Percentiles rank a stretch among this genome's conserved stretches.
Evolutionary conservation across 2,329 filamentous ascomycete species (phyloP).

Genomic region (Setomelanomma holmii): DNA sequence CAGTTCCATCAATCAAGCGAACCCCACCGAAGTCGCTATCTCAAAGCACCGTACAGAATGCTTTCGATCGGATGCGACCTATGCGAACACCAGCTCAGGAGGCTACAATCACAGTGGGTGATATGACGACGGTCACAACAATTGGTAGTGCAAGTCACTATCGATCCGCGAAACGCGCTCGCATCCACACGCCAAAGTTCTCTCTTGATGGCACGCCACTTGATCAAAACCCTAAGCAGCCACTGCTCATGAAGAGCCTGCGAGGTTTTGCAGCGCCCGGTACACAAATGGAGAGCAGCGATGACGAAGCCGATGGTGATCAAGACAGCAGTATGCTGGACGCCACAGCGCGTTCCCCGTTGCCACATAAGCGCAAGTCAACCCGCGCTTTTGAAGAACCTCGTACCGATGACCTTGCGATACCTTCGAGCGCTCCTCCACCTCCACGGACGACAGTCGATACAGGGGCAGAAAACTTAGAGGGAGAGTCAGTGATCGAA

Average conservation of each 20-base stretch:
- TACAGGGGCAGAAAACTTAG: constrained; percentile 11
- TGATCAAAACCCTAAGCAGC: constrained; percentile 35
- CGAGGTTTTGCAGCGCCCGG: constrained; percentile 64
- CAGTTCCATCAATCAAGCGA: constrained; percentile 38
- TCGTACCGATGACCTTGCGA: constrained; percentile 21
- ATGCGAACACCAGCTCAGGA: constrained; percentile 68
- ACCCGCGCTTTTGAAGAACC: constrained; percentile 20
- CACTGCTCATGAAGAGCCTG: constrained; percentile 55
- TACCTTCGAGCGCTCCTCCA: constrained; percentile 20
- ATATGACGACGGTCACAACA: constrained; percentile 69
- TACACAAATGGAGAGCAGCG: constrained; percentile 47
- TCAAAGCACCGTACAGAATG: constrained; percentile 60
- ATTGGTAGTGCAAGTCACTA: constrained; percentile 60
- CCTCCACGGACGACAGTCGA: constrained; percentile 1
- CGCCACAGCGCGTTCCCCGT: constrained; percentile 21
- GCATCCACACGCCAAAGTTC: constrained; percentile 51
- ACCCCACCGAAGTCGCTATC: constrained; percentile 43
- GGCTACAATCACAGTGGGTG: constrained; percentile 78
- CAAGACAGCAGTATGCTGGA: constrained; percentile 23
- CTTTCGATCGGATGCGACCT: constrained; percentile 69
- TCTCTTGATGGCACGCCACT: constrained; percentile 37
- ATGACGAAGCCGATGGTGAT: constrained; percentile 25
- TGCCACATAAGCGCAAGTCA: constrained; percentile 14
- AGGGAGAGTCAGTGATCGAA: background rate
- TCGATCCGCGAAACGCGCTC: constrained; percentile 57